A percentile compares a stretch with the other conserved stretches of the same genome.
Conservation (phyloP, 768 basidiomycete species). For the Austroboletus eburneus region DNA sequence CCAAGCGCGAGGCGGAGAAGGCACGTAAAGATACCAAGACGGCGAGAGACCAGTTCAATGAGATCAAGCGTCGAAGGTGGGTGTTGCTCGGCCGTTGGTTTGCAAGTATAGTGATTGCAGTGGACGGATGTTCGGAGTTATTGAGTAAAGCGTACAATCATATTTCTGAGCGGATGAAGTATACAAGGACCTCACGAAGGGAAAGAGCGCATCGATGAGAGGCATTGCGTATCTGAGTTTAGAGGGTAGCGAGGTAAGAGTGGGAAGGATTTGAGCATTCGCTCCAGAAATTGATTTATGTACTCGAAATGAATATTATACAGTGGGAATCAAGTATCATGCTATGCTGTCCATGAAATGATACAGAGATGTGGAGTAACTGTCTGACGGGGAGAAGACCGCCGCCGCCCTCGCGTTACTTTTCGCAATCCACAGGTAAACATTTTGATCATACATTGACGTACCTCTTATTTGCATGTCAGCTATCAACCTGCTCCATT, state of each 20-base stretch:
- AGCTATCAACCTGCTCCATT: slow-evolving; percentile 97
- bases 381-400: slow-evolving; percentile 98
- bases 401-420: slow-evolving; percentile 95
- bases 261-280: slow-evolving; percentile 16
- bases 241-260: slow-evolving; percentile 87
- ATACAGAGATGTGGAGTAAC: slow-evolving; percentile 98
- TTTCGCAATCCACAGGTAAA: slow-evolving; percentile 92
- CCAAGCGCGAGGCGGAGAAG: slow-evolving; percentile 89
- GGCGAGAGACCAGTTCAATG: slow-evolving; percentile 90
- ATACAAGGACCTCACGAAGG: slow-evolving; percentile 97
- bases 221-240: slow-evolving; percentile 95
- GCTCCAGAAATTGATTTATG: slow-evolving; percentile 1
- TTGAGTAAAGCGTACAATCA: slow-evolving; percentile 97
- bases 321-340: slow-evolving; percentile 93
- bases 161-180: slow-evolving; percentile 93
- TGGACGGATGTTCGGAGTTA: slow-evolving; percentile 58
- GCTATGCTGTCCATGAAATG: slow-evolving; percentile 99
- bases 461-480: neutral
- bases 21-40: slow-evolving; percentile 84
- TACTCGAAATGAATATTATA: slow-evolving; percentile 66
- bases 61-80: slow-evolving; percentile 77
- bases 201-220: slow-evolving; percentile 88
- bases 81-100: neutral
- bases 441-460: neutral
- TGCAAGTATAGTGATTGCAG: slow-evolving; percentile 1